These are phyloP conservation scores for Yamadazyma scolyti DNA, from an alignment of 805 yeast species.

Conservation along the genomic window DNA sequence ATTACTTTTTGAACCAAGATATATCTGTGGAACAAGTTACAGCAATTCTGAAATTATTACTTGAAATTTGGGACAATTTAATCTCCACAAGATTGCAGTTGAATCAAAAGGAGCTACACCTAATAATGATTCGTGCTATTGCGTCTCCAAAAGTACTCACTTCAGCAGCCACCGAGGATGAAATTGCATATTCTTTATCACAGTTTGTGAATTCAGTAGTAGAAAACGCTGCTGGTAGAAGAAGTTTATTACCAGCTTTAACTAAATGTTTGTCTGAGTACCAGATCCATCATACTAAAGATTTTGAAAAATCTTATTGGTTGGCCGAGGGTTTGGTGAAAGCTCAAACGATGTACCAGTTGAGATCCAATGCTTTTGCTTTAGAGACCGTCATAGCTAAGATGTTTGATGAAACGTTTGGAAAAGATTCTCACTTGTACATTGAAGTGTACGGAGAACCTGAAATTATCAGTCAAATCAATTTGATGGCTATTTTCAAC, in stretches of 20 bases:
- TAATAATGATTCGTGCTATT: conserved; percentile 48
- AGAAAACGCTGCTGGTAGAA: conserved; percentile 53
- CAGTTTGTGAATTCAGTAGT: conserved; percentile 43
- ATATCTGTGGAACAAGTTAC: conserved; percentile 6
- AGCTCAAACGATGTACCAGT: conserved; percentile 48
- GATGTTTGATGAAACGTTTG: conserved; percentile 45
- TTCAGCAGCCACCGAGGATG: conserved; percentile 26
- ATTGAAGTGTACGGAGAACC: conserved; percentile 48
- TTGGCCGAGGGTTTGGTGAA: conserved; percentile 45
- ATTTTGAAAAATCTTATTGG: conserved; percentile 48
- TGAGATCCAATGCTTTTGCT: conserved; percentile 51
- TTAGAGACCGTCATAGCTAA: conserved; percentile 56
- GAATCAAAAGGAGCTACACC: conserved; percentile 63
- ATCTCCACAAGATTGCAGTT: conserved; percentile 58
- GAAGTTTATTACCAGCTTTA: conserved; percentile 63
- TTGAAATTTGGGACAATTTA: conserved; percentile 55
- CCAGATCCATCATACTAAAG: conserved; percentile 26
- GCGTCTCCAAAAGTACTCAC: conserved; percentile 40
- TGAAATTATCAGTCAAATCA: conserved; percentile 54
- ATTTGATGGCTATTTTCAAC: conserved; percentile 45
- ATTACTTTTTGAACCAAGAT: conserved; percentile 10
- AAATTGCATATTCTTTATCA: conserved; percentile 22
- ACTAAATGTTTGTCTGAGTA: conserved; percentile 44
- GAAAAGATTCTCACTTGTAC: conserved; percentile 32
- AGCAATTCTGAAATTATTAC: conserved; percentile 28